phyloP scores from a whole-genome alignment of 805 yeast genomes.

The Saturnispora hagleri region DNA sequence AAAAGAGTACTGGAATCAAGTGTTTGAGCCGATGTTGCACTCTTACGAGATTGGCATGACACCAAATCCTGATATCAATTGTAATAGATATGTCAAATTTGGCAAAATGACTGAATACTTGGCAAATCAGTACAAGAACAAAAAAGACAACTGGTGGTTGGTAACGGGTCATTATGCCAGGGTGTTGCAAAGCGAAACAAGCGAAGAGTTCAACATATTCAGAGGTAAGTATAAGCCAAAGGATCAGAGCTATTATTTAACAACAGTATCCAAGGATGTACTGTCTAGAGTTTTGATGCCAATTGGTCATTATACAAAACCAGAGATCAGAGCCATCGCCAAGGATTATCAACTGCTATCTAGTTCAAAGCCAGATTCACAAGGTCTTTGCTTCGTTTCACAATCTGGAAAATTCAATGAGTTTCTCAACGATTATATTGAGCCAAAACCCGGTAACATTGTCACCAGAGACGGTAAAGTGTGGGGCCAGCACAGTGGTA shows the following conservation, averaged over 20 bases:
- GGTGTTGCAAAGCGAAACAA: slow-evolving; percentile 30
- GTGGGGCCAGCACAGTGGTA: slow-evolving; percentile 78
- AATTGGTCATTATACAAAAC: slow-evolving; percentile 68
- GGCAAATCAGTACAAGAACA: slow-evolving; percentile 5
- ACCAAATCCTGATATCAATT: slow-evolving; percentile 91
- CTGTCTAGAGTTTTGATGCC: slow-evolving; percentile 60
- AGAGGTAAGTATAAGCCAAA: slow-evolving; percentile 52
- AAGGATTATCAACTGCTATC: slow-evolving; percentile 41
- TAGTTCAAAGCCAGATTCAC: slow-evolving; percentile 84
- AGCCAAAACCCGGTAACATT: slow-evolving; percentile 67
- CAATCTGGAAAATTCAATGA: slow-evolving; percentile 54
- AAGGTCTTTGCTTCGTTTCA: slow-evolving; percentile 86
- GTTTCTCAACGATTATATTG: slow-evolving; percentile 67
- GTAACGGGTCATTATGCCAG: slow-evolving; percentile 84
- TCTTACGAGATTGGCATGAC: slow-evolving; percentile 66
- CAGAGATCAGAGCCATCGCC: slow-evolving; percentile 66
- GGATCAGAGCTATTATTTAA: slow-evolving; percentile 87
- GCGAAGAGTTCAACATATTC: slow-evolving; percentile 37
- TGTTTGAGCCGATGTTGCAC: slow-evolving; percentile 85
- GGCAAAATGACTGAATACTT: slow-evolving; percentile 63
- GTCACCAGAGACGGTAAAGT: slow-evolving; percentile 63
- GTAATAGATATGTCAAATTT: slow-evolving; percentile 81
- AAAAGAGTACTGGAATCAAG: slow-evolving; percentile 85
- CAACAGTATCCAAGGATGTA: slow-evolving; percentile 45
- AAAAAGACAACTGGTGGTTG: slow-evolving; percentile 55